Evolutionary conservation across 352 stramenopile genomes (phyloP).

Genomic region (Globisporangium canariense): DNA sequence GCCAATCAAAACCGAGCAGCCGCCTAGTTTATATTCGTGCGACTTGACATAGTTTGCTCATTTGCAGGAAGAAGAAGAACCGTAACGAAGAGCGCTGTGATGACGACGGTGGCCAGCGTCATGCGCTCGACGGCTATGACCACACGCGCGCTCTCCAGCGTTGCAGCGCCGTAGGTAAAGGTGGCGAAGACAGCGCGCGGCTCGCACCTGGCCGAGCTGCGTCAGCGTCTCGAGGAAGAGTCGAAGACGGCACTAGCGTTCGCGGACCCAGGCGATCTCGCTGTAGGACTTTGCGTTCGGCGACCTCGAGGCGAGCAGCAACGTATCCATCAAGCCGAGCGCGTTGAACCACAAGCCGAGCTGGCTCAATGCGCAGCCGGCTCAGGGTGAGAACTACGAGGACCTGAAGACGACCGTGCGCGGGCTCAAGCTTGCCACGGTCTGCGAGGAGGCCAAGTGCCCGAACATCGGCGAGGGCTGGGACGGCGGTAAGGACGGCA

Average conservation of each 20-base stretch:
- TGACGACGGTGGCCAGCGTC: not conserved
- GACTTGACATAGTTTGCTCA: slow-evolving; percentile 8
- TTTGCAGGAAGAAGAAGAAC: not conserved
- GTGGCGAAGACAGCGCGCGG: slow-evolving; percentile 62
- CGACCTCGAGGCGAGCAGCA: slow-evolving; percentile 18
- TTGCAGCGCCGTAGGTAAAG: slow-evolving; percentile 42
- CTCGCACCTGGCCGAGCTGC: slow-evolving; percentile 59
- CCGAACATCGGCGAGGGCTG: slow-evolving; percentile 99
- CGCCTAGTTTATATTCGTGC: slow-evolving; percentile 12
- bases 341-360: slow-evolving; percentile 84
- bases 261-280: slow-evolving; percentile 50
- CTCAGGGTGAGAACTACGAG: slow-evolving; percentile 79
- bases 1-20: slow-evolving; percentile 3
- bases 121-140: not conserved
- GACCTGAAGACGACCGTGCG: slow-evolving; percentile 77
- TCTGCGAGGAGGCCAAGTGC: slow-evolving; percentile 99
- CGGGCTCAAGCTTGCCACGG: slow-evolving; percentile 90
- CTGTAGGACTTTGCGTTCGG: slow-evolving; percentile 71
- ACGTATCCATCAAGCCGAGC: slow-evolving; percentile 47
- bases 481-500: slow-evolving; percentile 92
- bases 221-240: slow-evolving; percentile 59
- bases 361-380: slow-evolving; percentile 87
- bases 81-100: not conserved
- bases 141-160: slow-evolving; percentile 15
- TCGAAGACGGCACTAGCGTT: slow-evolving; percentile 54